Base-by-base conservation (phyloP, 805 yeast species). In the Starmerella gropengiesseri region DNA sequence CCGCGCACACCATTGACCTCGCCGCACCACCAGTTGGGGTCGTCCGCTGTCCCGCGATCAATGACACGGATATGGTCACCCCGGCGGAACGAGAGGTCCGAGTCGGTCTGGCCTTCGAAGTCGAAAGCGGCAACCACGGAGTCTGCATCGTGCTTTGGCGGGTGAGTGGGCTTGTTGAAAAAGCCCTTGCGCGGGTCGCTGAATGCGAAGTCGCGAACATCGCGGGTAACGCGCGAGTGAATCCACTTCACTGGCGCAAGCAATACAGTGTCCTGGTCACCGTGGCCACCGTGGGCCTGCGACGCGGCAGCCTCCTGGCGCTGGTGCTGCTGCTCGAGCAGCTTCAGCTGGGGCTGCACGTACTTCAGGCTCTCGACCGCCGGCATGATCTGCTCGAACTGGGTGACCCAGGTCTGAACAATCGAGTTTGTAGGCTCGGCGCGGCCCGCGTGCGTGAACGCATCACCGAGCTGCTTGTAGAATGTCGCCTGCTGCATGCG, bases 1-100 rank as follows among this genome's bases (percentile, higher is more conserved):
- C 77, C 77, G 6, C 53, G 47, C 5, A 50, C 45, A 1, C 73
- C 74, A 34, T 66, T 64, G 20, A 42, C 38, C 7, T 64, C 58
- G 12, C 75, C 76, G 43, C 61, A 60, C 77, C 77, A 73, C 77
- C 77, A 72, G 22, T 67, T 67, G 2, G 61, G 59, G 22, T 60
- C 63, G 11, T 54, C 54, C 33, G 57, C 62, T 20, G 62, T 61
- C 12, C 64, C 64, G 28, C 50, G 54, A 30, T 61, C 63, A 21
- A 65, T 44, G 7, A 66, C 59, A 26, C 52, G 48, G 36, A 65
- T 55, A 38, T 46, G 43, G 33, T 65, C 68, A 14, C 69, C 69
- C 26, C 51, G 53, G n/a, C 53, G 44, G 47, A 65, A 64, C 13
- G 57, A 46, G 31, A 65, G 52, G 46, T 65, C 69, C 1, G 63